A percentile compares a stretch with the other conserved stretches of the same genome.
phyloP scores from a whole-genome alignment of 2,329 filamentous ascomycete species.

The Pseudocercospora fuligena region DNA sequence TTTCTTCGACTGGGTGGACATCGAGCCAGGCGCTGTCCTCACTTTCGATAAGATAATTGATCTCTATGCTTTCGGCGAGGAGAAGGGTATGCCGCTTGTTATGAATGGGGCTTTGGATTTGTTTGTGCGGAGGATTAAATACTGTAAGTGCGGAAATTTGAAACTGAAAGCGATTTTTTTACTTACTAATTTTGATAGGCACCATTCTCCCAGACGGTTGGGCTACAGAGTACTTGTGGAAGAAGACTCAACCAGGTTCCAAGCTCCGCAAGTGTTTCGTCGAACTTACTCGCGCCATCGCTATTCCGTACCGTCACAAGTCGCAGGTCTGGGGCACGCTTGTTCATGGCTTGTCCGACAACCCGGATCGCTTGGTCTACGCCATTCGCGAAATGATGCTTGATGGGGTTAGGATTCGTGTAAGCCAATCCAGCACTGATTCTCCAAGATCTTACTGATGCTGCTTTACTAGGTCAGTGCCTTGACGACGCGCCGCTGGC shows the following conservation, averaged over 20 bases:
- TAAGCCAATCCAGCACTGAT: not conserved
- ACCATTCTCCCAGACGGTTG: slow-evolving; percentile 19
- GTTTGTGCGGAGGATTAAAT: slow-evolving; percentile 17
- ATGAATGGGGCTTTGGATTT: slow-evolving; percentile 25
- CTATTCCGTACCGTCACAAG: slow-evolving; percentile 14
- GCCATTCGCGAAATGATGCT: slow-evolving; percentile 6
- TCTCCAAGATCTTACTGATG: not conserved
- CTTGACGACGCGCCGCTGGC: slow-evolving; percentile 7
- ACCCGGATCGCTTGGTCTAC: slow-evolving; percentile 16
- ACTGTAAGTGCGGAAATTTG: not conserved
- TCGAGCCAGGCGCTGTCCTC: slow-evolving; percentile 9
- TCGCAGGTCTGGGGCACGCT: slow-evolving; percentile 17
- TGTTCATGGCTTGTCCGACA: slow-evolving; percentile 13
- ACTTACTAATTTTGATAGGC: not conserved
- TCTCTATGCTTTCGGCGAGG: slow-evolving; percentile 20
- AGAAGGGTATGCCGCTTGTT: slow-evolving; percentile 22
- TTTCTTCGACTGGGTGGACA: slow-evolving; percentile 11
- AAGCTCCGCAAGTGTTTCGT: slow-evolving; percentile 19
- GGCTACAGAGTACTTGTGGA: slow-evolving; percentile 23
- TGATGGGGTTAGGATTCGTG: not conserved
- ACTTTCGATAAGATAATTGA: slow-evolving; percentile 24
- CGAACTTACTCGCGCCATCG: slow-evolving; percentile 23
- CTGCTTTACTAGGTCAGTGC: slow-evolving; percentile 13
- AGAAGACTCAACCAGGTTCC: slow-evolving; percentile 11
- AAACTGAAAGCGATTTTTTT: not conserved